These are phyloP conservation scores for Aspergillus jensenii DNA, from an alignment of 2,329 filamentous ascomycete species.

Conservation along the genomic window DNA sequence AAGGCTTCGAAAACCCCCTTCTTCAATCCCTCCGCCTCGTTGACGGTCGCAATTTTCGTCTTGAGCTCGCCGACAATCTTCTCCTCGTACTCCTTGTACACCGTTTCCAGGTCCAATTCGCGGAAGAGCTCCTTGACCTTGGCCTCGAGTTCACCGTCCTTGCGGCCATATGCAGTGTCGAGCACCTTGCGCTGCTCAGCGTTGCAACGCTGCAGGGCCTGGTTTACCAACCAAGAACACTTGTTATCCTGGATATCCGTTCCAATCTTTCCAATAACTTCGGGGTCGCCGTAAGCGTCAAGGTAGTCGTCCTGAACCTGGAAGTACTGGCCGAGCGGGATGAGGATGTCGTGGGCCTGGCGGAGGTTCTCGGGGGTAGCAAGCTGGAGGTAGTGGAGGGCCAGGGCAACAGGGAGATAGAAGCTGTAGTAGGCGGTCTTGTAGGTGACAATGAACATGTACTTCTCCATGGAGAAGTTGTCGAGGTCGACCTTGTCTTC, in stretches of 20 bases:
- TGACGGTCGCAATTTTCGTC: conserved; percentile 71
- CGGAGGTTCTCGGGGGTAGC: conserved; percentile 87
- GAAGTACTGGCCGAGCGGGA: conserved; percentile 98
- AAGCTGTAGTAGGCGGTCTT: conserved; percentile 99
- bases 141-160: conserved; percentile 79
- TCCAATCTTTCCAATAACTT: conserved; percentile 95
- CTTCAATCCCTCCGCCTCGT: conserved; percentile 87
- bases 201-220: conserved; percentile 76
- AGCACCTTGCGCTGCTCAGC: conserved; percentile 85
- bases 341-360: conserved; percentile 85
- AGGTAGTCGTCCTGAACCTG: conserved; percentile 99
- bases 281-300: conserved; percentile 92
- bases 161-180: conserved; percentile 90
- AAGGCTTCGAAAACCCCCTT: conserved; percentile 87
- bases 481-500: conserved; percentile 89
- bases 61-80: conserved; percentile 76
- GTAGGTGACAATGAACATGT: conserved; percentile 98
- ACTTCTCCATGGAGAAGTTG: conserved; percentile 92
- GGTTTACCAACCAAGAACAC: conserved; percentile 97
- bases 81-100: conserved; percentile 89
- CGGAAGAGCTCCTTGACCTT: conserved; percentile 86
- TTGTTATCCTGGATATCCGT: conserved; percentile 99
- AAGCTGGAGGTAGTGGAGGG: conserved; percentile 79
- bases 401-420: conserved; percentile 92
- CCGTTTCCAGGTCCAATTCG: conserved; percentile 78